Evolutionary conservation across 176 grass and related monocot genomes (phyloP), one percentile per base, ranked within the genome.

Genomic region (Rhynchospora tenuis): DNA sequence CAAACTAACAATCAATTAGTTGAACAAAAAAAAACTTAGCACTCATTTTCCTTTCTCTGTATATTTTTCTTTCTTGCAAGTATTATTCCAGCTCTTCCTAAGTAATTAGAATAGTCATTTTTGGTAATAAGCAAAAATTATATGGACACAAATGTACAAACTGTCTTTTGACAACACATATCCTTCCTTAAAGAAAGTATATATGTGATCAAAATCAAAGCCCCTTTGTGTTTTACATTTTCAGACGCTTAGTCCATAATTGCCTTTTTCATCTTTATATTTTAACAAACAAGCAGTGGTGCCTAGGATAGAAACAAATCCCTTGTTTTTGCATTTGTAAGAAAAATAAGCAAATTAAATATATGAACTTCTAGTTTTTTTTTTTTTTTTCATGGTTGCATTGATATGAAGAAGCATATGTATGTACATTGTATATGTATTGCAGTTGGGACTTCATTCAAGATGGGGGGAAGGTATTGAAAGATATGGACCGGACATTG

Each of bases 371-470:
- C 5, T 38, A 38, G 33, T 38, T 38, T 19, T n/a, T n/a, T n/a
- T n/a, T n/a, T n/a, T n/a, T n/a, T n/a, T n/a, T 42, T 42, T 33
- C 29, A 67, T 27, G 27, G 38, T 42, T 68, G 12, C 42, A 83
- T 83, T 29, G 64, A 50, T 14, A 54, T 55, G 80, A 84, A 59
- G 15, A 43, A 68, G 20, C 73, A 12, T 20, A 59, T 59, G 11
- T 74, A 51, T 26, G 23, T 61, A 63, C 77, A 27, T 50, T 26
- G 23, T 61, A 63, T 85, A 27, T 50, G 13, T 74, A 63, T 38
- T 77, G 19, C 13, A 85, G 83, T 42, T 85, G 83, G 83, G 66
- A 85, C 33, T 85, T 45, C 28, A 60, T 75, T 51, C 33, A 75
- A 60, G 66, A 85, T 73, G 83, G 33, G 28, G 55, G 38, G 29